Percentiles rank a stretch among this genome's conserved stretches.
These are phyloP conservation scores for Kluyveromyces sp. DNA, from an alignment of 1,139 yeast genomes.

Conservation along the genomic window DNA sequence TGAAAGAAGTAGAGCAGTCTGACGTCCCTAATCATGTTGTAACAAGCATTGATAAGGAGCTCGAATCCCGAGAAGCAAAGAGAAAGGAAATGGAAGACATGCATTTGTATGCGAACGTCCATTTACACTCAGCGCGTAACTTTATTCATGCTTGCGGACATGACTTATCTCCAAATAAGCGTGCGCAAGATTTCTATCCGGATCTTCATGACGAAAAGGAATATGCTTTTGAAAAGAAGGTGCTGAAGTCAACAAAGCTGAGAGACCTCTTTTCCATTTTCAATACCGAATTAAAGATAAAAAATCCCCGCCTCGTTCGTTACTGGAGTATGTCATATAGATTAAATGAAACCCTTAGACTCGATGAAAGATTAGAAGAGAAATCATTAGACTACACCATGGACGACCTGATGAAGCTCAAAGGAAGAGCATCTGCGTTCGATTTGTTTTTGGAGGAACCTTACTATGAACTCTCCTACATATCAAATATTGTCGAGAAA, in stretches of 20 bases:
- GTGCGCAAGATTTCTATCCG: conserved; percentile 40
- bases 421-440: conserved; percentile 18
- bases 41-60: conserved; percentile 55
- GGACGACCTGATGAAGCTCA: conserved; percentile 38
- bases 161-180: conserved; percentile 63
- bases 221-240: conserved; percentile 46
- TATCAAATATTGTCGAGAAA: conserved; percentile 14
- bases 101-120: conserved; percentile 60
- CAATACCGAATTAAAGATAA: conserved; percentile 41
- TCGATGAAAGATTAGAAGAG: conserved; percentile 46
- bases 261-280: conserved; percentile 45
- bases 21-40: conserved; percentile 70
- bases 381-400: conserved; percentile 34
- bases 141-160: conserved; percentile 63
- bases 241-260: conserved; percentile 53
- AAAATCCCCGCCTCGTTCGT: conserved; percentile 38
- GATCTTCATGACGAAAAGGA: conserved; percentile 42
- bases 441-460: conserved; percentile 31
- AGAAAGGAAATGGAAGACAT: conserved; percentile 72
- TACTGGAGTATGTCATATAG: conserved; percentile 65
- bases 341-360: conserved; percentile 66
- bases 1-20: conserved; percentile 50
- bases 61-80: conserved; percentile 46
- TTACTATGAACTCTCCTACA: conserved; percentile 24
- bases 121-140: conserved; percentile 45